Conservation (phyloP, 371 early-diverging fungal species). For the Apophysomyces trapeziformis region DNA sequence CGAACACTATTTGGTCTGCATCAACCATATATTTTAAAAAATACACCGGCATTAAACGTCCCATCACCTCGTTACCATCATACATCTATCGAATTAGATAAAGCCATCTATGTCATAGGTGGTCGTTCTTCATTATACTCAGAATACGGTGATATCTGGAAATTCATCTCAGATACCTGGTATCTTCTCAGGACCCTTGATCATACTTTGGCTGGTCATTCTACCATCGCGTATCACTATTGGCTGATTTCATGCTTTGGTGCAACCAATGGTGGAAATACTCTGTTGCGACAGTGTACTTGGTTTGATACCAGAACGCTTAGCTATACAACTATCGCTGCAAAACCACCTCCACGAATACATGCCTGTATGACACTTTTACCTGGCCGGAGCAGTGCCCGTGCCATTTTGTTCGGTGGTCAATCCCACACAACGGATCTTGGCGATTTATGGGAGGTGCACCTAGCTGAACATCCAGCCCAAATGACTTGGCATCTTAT, state of each 20-base stretch:
- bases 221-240: slow-evolving; percentile 19
- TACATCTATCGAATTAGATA: slow-evolving; percentile 14
- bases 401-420: slow-evolving; percentile 25
- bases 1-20: not conserved
- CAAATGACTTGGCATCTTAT: slow-evolving; percentile 25
- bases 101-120: slow-evolving; percentile 16
- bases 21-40: not conserved
- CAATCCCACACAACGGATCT: slow-evolving; percentile 13
- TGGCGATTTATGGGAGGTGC: slow-evolving; percentile 29
- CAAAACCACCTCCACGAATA: slow-evolving; percentile 21
- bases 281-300: slow-evolving; percentile 12
- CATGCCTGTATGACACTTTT: slow-evolving; percentile 21
- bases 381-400: not conserved
- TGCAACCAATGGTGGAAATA: not conserved
- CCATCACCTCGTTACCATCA: slow-evolving; percentile 21
- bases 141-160: slow-evolving; percentile 6
- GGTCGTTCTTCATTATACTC: slow-evolving; percentile 5
- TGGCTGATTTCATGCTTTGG: slow-evolving; percentile 38
- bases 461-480: slow-evolving; percentile 8
- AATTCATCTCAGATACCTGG: slow-evolving; percentile 17
- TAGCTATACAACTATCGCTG: not conserved
- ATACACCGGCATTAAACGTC: not conserved
- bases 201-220: slow-evolving; percentile 20
- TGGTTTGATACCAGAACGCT: slow-evolving; percentile 19
- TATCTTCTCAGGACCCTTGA: not conserved